A percentile compares a stretch with the other conserved stretches of the same genome.
phyloP scores from a whole-genome alignment of 768 basidiomycete species.

The Pleurotus djamor region DNA sequence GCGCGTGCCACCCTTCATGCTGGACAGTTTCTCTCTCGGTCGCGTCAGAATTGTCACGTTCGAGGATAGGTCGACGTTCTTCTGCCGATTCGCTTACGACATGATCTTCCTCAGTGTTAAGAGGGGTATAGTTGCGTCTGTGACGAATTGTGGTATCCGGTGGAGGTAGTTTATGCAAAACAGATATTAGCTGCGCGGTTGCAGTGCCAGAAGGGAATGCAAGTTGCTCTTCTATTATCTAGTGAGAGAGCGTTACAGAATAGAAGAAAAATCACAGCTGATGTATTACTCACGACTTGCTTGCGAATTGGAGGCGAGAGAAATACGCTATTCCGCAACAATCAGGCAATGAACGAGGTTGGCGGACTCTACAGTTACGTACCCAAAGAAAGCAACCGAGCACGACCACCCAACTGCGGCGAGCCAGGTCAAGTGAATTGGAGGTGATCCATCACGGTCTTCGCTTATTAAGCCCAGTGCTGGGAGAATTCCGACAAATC shows the following conservation, averaged over 20 bases:
- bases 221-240: conserved; percentile 94
- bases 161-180: conserved; percentile 76
- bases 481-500: conserved; percentile 91
- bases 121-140: conserved; percentile 53
- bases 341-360: not conserved
- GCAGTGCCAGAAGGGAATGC: conserved; percentile 95
- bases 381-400: conserved; percentile 94
- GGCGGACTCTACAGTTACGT: not conserved
- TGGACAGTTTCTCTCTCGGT: conserved; percentile 49
- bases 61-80: conserved; percentile 12
- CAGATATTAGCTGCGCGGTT: conserved; percentile 92
- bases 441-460: conserved; percentile 71
- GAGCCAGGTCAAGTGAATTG: conserved; percentile 73
- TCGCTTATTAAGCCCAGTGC: conserved; percentile 79
- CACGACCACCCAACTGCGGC: conserved; percentile 84
- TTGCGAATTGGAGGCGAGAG: conserved; percentile 92
- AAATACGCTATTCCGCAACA: conserved; percentile 64
- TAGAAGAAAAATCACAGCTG: not conserved
- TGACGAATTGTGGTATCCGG: conserved; percentile 56
- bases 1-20: conserved; percentile 72
- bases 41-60: conserved; percentile 26
- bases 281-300: conserved; percentile 70
- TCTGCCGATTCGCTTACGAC: conserved; percentile 14
- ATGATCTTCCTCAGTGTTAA: conserved; percentile 31
- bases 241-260: not conserved